Percentiles rank a stretch among this genome's conserved stretches.
phyloP scores from a whole-genome alignment of 495 filamentous ascomycete species.

The Clohesyomyces aquaticus region DNA sequence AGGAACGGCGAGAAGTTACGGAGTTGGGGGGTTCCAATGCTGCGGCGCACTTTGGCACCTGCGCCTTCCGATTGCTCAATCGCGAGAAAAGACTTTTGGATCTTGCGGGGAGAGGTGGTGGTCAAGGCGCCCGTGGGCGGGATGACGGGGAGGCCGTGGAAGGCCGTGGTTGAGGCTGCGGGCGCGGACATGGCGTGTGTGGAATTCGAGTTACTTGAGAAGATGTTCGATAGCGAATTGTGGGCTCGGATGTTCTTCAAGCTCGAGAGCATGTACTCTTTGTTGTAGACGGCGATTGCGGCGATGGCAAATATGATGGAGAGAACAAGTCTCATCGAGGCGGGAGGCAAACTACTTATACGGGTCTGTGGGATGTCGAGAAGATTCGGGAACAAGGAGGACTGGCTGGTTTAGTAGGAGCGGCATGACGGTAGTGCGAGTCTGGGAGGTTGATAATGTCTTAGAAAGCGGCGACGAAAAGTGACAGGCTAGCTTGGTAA shows the following conservation, averaged over 20 bases:
- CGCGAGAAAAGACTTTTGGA: conserved; percentile 81
- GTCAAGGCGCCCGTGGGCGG: conserved; percentile 46
- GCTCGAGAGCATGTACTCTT: conserved; percentile 40
- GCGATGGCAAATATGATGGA: conserved; percentile 45
- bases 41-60: conserved; percentile 84
- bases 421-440: conserved; percentile 20
- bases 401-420: conserved; percentile 10
- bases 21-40: conserved; percentile 81
- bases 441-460: conserved; percentile 8
- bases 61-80: conserved; percentile 87
- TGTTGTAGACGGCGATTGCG: conserved; percentile 44
- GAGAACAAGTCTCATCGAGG: conserved; percentile 41
- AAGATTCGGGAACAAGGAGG: conserved; percentile 31
- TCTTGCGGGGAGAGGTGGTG: conserved; percentile 66
- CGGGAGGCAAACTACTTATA: conserved; percentile 41
- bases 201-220: conserved; percentile 2
- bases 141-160: conserved; percentile 50
- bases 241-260: conserved; percentile 30
- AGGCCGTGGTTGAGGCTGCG: conserved; percentile 35
- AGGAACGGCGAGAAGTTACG: conserved; percentile 92
- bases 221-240: conserved; percentile 4
- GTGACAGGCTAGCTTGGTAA: conserved; percentile 1
- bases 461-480: conserved; percentile 22
- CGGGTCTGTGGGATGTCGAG: conserved; percentile 20
- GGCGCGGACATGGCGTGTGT: conserved; percentile 33